Conservation (phyloP, 441 rosid species). For the Populus hybrid region DNA sequence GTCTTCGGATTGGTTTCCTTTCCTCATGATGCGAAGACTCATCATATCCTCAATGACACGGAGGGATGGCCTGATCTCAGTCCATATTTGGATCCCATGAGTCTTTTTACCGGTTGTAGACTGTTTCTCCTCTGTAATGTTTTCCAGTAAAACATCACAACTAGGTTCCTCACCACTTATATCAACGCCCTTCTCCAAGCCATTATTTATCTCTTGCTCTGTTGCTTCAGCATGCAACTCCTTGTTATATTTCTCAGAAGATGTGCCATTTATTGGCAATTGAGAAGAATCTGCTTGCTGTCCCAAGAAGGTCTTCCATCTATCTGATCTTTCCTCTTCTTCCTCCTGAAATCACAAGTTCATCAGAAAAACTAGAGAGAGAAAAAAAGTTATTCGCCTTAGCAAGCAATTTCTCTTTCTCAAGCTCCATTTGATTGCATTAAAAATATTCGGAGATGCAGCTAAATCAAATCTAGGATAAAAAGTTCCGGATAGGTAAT, state of each 20-base stretch:
- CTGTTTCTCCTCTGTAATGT: constrained; percentile 32
- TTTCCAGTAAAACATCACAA: constrained; percentile 36
- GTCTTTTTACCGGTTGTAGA: constrained; percentile 30
- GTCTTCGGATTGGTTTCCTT: constrained; percentile 38
- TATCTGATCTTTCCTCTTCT: constrained; percentile 98
- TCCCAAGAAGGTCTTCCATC: constrained; percentile 84
- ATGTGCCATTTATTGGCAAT: constrained; percentile 35
- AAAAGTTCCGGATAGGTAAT: background rate
- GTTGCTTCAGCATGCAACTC: constrained; percentile 29
- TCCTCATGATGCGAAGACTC: constrained; percentile 76
- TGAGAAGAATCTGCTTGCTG: constrained; percentile 51
- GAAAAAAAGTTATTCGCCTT: background rate
- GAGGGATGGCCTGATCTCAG: constrained; percentile 75
- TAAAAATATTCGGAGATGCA: background rate
- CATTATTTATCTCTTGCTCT: constrained; percentile 31
- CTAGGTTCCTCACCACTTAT: constrained; percentile 30
- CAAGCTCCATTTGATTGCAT: background rate
- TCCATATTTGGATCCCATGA: constrained; percentile 69
- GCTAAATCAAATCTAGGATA: background rate
- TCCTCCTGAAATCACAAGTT: constrained; percentile 64
- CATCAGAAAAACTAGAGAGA: background rate
- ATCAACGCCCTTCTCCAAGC: constrained; percentile 34
- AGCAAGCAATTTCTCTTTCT: background rate
- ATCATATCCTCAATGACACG: constrained; percentile 75
- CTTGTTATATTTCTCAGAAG: constrained; percentile 34